Conservation (phyloP, 2,329 filamentous ascomycete genomes). For the Penicillium sp. region DNA sequence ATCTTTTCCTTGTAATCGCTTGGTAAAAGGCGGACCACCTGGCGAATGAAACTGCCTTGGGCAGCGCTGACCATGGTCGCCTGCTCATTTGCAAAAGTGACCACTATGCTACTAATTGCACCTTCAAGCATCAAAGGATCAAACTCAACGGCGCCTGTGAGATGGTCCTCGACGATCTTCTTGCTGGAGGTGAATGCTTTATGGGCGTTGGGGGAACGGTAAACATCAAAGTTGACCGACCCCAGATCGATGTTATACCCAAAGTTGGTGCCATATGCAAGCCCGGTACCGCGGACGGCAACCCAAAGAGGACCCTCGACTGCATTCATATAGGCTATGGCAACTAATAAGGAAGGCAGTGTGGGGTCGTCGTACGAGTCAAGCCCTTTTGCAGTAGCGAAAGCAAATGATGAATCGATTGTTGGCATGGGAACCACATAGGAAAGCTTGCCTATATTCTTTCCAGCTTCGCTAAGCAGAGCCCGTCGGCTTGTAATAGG, state of each 20-base stretch:
- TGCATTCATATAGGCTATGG: conserved; percentile 84
- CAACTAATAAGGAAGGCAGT: conserved; percentile 80
- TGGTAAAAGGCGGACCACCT: conserved; percentile 71
- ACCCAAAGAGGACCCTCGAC: conserved; percentile 94
- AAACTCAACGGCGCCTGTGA: conserved; percentile 66
- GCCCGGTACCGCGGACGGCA: conserved; percentile 83
- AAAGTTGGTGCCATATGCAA: conserved; percentile 86
- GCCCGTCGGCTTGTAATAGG: conserved; percentile 67
- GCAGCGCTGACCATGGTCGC: conserved; percentile 79
- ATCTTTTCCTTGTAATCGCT: conserved; percentile 75
- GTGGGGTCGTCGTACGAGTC: conserved; percentile 70
- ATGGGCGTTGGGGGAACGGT: conserved; percentile 82
- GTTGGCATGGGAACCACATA: conserved; percentile 86
- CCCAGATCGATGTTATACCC: conserved; percentile 73
- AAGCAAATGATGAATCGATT: conserved; percentile 85
- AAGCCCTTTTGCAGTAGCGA: conserved; percentile 70
- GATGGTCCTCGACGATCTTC: conserved; percentile 69
- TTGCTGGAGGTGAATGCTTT: conserved; percentile 79
- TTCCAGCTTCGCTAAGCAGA: conserved; percentile 72
- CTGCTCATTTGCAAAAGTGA: conserved; percentile 82
- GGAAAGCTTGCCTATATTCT: conserved; percentile 67
- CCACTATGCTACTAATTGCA: conserved; percentile 84
- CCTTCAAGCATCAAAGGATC: conserved; percentile 82
- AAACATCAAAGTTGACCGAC: conserved; percentile 77
- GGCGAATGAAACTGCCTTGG: conserved; percentile 74